These are phyloP conservation scores for Mycena haematopus DNA, from an alignment of 768 basidiomycete species.

Conservation along the genomic window DNA sequence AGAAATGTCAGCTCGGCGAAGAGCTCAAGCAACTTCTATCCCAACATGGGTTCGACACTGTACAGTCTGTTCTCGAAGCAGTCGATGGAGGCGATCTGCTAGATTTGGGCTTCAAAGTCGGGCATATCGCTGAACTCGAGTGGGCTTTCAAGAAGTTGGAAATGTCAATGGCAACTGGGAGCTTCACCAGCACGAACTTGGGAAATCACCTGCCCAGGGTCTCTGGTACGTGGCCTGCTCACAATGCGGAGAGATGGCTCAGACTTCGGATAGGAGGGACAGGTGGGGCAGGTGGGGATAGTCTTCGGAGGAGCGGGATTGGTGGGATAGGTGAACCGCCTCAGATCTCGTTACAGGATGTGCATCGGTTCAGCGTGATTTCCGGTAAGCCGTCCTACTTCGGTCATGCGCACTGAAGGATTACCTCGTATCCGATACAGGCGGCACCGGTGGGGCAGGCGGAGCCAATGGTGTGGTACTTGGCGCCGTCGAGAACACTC, in stretches of 20 bases:
- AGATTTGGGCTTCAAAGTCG: not conserved
- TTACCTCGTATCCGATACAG: not conserved
- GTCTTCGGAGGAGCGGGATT: not conserved
- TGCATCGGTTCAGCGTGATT: not conserved
- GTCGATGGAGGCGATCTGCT: not conserved
- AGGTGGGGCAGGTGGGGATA: not conserved
- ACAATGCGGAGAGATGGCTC: not conserved
- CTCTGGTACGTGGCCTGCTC: not conserved
- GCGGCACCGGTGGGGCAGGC: not conserved
- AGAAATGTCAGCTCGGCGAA: no score
- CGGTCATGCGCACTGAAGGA: not conserved
- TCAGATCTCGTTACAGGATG: not conserved
- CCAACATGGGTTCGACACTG: not conserved
- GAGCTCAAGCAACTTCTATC: not conserved
- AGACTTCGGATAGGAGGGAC: not conserved
- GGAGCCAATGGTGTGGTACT: not conserved
- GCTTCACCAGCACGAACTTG: no score
- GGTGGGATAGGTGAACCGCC: not conserved
- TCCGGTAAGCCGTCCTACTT: not conserved
- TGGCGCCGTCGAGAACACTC: not conserved
- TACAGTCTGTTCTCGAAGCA: not conserved
- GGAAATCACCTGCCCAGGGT: not conserved
- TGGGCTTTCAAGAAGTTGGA: not conserved
- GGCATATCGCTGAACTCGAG: not conserved
- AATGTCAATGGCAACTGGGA: not conserved